These are phyloP conservation scores for Magnolia changhungtana DNA, from an alignment of 164 flowering plant species.

Conservation along the genomic window DNA sequence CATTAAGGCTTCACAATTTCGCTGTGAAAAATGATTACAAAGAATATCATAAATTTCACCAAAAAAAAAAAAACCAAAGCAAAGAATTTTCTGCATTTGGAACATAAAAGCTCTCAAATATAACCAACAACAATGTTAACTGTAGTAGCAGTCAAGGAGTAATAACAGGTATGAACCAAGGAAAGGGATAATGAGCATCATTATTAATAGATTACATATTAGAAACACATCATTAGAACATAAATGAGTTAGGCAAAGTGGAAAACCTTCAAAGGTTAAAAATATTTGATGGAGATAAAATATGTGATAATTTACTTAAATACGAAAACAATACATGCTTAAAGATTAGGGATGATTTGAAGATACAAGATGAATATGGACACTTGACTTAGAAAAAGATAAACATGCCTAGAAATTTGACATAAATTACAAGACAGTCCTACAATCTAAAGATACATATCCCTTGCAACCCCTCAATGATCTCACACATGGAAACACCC, in stretches of 20 bases:
- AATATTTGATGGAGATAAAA: not conserved
- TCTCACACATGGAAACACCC: too few species aligned
- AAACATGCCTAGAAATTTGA: not conserved
- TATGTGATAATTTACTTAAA: not conserved
- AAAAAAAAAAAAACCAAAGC: not conserved
- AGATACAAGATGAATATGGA: not conserved
- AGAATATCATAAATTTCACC: not conserved
- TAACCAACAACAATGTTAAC: too few species aligned
- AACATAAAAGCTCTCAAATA: not conserved
- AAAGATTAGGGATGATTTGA: not conserved
- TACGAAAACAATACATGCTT: not conserved
- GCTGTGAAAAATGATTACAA: conserved; percentile 36
- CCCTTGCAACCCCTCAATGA: too few species aligned
- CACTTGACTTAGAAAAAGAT: not conserved
- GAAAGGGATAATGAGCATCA: not conserved
- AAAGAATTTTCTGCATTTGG: not conserved
- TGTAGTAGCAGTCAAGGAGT: too few species aligned
- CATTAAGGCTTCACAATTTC: conserved; percentile 94
- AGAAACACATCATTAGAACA: not conserved
- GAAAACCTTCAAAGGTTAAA: not conserved
- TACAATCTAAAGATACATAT: too few species aligned
- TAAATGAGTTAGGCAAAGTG: not conserved
- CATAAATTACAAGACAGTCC: not conserved
- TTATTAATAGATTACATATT: too few species aligned
- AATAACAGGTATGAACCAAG: too few species aligned